Base-by-base conservation (phyloP, 108 stramenopile genomes). In the Mediolabrus comicus region DNA sequence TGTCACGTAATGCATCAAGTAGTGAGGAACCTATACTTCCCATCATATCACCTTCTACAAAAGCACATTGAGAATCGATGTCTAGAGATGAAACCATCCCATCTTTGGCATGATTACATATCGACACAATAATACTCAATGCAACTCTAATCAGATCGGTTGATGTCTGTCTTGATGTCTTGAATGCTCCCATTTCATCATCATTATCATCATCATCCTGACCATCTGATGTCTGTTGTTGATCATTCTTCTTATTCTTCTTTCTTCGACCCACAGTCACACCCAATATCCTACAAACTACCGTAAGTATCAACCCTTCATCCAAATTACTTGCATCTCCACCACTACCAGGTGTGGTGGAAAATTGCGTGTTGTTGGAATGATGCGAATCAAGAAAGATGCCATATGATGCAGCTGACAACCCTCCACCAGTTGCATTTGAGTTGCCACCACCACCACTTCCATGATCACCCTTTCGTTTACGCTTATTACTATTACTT, bases 81-180 rank as follows among this genome's bases (percentile, higher is more conserved):
- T 11, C 36, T 13, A 39, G 22, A 62, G 54, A 29, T 33, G 53
- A 4, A 10, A 43, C 36, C 54, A 56, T 57, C 25, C 72, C 63
- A 39, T 72, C 72, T 29, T 58, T 63, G 57, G 72, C 72, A 43
- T 64, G 63, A 51, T 72, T 43, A 27, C 72, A 72, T 3, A 72
- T 4, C 4, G 62, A 63, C 3, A 55, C 27, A 27, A 72, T 25
- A 38, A 56, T 36, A 32, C 55, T 57, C 8, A 64, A 38, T 25
- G 71, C 61, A 29, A 25, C 55, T 11, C 31, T 19, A 0, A 58
- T 58, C 0, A 68, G 52, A 24, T 14, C 8, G n/a, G n/a, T n/a
- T n/a, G n/a, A n/a, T n/a, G n/a, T n/a, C n/a, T 19, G 17, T 46
- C 19, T 0, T 16, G 22, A 46, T 46, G 17, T n/a, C 3, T 46